A percentile compares a stretch with the other conserved stretches of the same genome.
Conservation (phyloP, 2,329 filamentous ascomycete genomes). For the Xylariomycetidae sp. region DNA sequence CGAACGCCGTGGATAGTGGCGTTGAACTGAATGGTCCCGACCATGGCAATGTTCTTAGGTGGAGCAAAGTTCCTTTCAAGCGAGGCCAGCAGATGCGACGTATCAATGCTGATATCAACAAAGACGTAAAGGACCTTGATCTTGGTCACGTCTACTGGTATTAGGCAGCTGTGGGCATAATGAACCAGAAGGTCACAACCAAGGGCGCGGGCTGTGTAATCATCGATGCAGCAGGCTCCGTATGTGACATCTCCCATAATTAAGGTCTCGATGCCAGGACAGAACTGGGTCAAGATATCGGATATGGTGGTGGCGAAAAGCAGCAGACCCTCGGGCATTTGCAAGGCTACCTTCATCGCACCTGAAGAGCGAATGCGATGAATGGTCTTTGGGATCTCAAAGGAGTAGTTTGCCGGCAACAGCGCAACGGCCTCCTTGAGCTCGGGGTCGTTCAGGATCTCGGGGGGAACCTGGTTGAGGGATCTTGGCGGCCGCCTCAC, state of each 20-base stretch:
- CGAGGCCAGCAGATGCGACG: constrained; percentile 76
- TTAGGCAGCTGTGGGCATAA: constrained; percentile 94
- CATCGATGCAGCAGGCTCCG: constrained; percentile 96
- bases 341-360: constrained; percentile 81
- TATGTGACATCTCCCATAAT: constrained; percentile 99
- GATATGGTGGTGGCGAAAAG: constrained; percentile 97
- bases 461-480: constrained; percentile 84
- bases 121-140: constrained; percentile 98
- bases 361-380: constrained; percentile 79
- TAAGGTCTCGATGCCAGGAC: constrained; percentile 80
- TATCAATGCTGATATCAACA: constrained; percentile 95
- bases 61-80: constrained; percentile 81
- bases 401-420: constrained; percentile 93
- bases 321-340: constrained; percentile 92
- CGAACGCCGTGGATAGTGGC: constrained; percentile 86
- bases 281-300: constrained; percentile 92
- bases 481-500: constrained; percentile 68
- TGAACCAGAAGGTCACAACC: constrained; percentile 93
- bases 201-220: constrained; percentile 90
- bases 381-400: constrained; percentile 97
- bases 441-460: constrained; percentile 77
- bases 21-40: constrained; percentile 98
- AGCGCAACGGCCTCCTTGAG: constrained; percentile 84
- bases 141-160: constrained; percentile 91
- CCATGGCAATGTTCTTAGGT: constrained; percentile 83